Base-by-base conservation (phyloP, 768 basidiomycete genomes). In the Termitomyces sp. region DNA sequence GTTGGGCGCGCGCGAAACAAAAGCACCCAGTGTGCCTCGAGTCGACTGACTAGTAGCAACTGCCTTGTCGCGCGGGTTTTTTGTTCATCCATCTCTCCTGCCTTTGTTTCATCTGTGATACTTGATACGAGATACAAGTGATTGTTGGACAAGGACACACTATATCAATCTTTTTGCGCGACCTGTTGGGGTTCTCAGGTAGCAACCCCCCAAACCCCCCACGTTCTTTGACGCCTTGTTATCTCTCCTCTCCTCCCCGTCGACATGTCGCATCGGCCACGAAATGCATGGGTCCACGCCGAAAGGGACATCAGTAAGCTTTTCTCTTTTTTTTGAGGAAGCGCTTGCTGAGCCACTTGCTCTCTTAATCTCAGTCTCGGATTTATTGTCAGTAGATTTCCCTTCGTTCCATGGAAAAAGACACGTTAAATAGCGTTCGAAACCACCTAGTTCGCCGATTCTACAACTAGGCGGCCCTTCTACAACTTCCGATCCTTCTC, bases 1-100 rank as follows among this genome's bases (percentile, higher is more conserved):
- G 63, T 64, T 60, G 63, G 61, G 60, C 57, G 63, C 47, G 60
- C 57, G 63, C 47, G 60, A 61, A 59, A 51, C 33, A 35, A 51
- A 51, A 52, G 33, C 35, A n/a, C 3, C 16, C 16, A 5, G 5
- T 20, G 49, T 35, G 49, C 32, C 49, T 20, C 8, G 35, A 36
- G 35, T 36, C 35, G 10, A 36, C 35, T 36, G 5, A 1, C 32
- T 50, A 23, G 1, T 33, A 48, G n/a, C 49, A 10, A 18, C n/a
- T 23, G 30, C 16, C 14, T 51, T 52, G 48, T 55, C 35, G 30
- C 7, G 3, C 28, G 14, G 20, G 4, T 14, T 47, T 30, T 20
- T 59, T 49, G 33, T 41, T 36, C 46, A 23, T 30, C 16, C 8
- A 33, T 13, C 35, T 36, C 9, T 7, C 10, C 2, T 12, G 40